Conservation (phyloP, 805 yeast genomes). For the Saccharomycopsis capsularis region DNA sequence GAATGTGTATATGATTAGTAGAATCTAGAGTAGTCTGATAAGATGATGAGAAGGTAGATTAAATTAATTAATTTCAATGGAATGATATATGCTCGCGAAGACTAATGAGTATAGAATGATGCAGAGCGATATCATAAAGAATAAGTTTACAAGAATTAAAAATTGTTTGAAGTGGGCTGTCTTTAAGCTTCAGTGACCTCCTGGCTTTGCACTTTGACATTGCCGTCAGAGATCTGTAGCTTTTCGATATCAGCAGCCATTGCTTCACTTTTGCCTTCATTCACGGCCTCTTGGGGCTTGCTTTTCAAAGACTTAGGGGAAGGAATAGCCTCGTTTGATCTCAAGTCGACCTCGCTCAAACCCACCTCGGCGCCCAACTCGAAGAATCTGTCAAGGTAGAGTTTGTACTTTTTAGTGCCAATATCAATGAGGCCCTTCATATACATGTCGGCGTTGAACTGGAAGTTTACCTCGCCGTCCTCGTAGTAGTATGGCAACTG, state of each 20-base stretch:
- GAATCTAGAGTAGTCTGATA: too few species aligned
- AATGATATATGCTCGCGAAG: too few species aligned
- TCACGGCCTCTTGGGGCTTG: not conserved
- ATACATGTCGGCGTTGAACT: slow-evolving; percentile 44
- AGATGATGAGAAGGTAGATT: too few species aligned
- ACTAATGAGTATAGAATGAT: too few species aligned
- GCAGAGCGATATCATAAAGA: too few species aligned
- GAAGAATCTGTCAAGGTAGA: slow-evolving; percentile 33
- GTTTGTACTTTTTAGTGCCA: slow-evolving; percentile 33
- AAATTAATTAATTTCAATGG: too few species aligned
- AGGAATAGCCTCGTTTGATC: slow-evolving; percentile 27
- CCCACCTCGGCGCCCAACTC: slow-evolving; percentile 44
- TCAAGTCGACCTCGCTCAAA: slow-evolving; percentile 47
- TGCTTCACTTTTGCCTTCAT: not conserved
- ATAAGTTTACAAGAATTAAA: too few species aligned
- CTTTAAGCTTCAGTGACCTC: too few species aligned
- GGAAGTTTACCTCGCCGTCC: slow-evolving; percentile 40
- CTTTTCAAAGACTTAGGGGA: not conserved
- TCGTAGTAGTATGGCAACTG: slow-evolving; percentile 47
- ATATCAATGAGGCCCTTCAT: slow-evolving; percentile 45
- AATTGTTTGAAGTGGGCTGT: too few species aligned
- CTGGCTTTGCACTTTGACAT: not conserved
- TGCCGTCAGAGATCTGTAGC: not conserved
- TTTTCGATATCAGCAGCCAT: not conserved
- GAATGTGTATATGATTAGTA: too few species aligned